phyloP scores from a whole-genome alignment of 352 stramenopile genomes.

The Globisporangium apiculatum region DNA sequence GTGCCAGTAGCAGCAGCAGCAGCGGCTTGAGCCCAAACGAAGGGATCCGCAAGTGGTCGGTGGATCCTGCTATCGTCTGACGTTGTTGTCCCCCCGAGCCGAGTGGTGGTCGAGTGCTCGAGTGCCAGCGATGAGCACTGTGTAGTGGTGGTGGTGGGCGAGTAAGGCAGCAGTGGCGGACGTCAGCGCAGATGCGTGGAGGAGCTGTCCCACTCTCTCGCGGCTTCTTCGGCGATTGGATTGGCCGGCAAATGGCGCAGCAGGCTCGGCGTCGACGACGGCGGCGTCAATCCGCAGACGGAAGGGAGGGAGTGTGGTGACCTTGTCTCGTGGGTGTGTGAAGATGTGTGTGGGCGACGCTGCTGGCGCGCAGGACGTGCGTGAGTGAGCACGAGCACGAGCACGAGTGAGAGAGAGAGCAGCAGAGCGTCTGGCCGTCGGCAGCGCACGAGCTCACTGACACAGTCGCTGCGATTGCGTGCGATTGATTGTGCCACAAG shows the following conservation, averaged over 20 bases:
- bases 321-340: not conserved
- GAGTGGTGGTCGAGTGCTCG: too few species aligned
- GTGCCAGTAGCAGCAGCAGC: not conserved
- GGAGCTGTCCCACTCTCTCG: slow-evolving; percentile 6
- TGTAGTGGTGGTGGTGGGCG: too few species aligned
- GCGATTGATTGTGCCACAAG: too few species aligned
- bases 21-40: slow-evolving; percentile 5
- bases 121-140: too few species aligned
- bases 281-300: not conserved
- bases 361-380: too few species aligned
- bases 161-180: too few species aligned
- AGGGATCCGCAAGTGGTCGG: slow-evolving; percentile 5
- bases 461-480: too few species aligned
- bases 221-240: slow-evolving; percentile 2
- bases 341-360: not conserved
- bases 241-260: not conserved
- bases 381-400: too few species aligned
- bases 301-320: not conserved
- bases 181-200: not conserved
- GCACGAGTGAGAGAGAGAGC: too few species aligned
- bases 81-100: not conserved
- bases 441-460: too few species aligned
- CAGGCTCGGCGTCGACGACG: slow-evolving; percentile 3
- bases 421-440: too few species aligned
- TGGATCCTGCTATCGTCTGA: not conserved